A percentile compares a stretch with the other conserved stretches of the same genome.
phyloP scores from a whole-genome alignment of 495 filamentous ascomycete genomes.

The Pseudotulostoma volvatum region DNA sequence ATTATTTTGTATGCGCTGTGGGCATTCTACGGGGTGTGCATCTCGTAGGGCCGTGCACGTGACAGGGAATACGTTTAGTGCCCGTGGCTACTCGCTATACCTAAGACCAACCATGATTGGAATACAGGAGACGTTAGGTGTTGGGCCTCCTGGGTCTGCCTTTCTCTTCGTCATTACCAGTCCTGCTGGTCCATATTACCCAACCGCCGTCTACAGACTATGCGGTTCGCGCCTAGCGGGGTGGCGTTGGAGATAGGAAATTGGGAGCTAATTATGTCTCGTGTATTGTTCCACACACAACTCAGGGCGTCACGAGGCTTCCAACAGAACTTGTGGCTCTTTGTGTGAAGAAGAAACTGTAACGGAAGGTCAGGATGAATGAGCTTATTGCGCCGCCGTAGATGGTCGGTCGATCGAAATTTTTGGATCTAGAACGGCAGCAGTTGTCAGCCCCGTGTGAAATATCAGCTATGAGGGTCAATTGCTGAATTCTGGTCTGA shows the following conservation, averaged over 20 bases:
- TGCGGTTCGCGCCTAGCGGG: constrained; percentile 93
- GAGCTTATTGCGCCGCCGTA: constrained; percentile 58
- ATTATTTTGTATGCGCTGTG: too few species aligned
- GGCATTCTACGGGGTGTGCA: too few species aligned
- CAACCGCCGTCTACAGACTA: constrained; percentile 90
- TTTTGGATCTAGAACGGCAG: constrained; percentile 87
- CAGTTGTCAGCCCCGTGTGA: constrained; percentile 54
- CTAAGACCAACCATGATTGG: constrained; percentile 94
- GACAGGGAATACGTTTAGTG: too few species aligned
- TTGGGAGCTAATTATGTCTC: constrained; percentile 96
- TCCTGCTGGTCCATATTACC: constrained; percentile 95
- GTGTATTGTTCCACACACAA: constrained; percentile 86
- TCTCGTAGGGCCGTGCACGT: too few species aligned
- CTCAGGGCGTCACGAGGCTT: constrained; percentile 72
- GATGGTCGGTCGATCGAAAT: constrained; percentile 83
- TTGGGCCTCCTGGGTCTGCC: constrained; percentile 78
- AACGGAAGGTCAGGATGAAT: constrained; percentile 75
- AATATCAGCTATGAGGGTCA: constrained; percentile 71
- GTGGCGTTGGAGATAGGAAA: constrained; percentile 93
- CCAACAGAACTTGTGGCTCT: constrained; percentile 97
- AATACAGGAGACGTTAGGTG: constrained; percentile 81
- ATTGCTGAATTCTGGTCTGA: constrained; percentile 61
- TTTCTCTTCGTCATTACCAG: constrained; percentile 89
- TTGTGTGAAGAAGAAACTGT: constrained; percentile 84
- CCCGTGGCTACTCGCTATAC: constrained; percentile 80